phyloP scores from a whole-genome alignment of 176 grass and related monocot genomes.

The Pharus latifolius region DNA sequence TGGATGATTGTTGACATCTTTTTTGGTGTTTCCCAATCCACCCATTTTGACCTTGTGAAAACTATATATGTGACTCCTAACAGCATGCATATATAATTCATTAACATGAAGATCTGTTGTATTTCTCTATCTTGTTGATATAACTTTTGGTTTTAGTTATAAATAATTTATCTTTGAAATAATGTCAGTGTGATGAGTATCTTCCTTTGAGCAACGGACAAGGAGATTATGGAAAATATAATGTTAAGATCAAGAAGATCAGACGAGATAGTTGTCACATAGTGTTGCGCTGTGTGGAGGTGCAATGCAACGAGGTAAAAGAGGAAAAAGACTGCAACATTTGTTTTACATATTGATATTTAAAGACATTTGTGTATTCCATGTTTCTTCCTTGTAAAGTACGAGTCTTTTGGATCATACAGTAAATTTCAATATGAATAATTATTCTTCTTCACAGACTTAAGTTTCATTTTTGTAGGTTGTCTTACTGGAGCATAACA shows the following conservation, averaged over 20 bases:
- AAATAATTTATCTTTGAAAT: neutral
- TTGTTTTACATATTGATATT: too few relatives aligned
- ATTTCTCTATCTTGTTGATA: neutral
- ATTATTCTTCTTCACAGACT: neutral
- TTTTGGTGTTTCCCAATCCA: too few relatives aligned
- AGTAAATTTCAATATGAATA: neutral
- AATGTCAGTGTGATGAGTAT: conserved; percentile 77
- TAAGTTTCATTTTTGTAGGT: neutral
- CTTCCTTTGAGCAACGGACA: conserved; percentile 34
- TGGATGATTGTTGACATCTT: too few relatives aligned
- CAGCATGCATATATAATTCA: too few relatives aligned
- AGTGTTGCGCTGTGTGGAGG: conserved; percentile 53
- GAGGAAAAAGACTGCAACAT: neutral
- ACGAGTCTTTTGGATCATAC: neutral
- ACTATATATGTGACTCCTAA: too few relatives aligned
- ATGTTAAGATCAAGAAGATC: conserved; percentile 22
- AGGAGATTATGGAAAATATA: conserved; percentile 59
- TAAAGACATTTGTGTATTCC: too few relatives aligned
- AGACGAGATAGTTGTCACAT: conserved; percentile 19
- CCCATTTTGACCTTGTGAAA: neutral
- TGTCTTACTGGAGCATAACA: neutral
- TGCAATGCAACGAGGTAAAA: conserved; percentile 55
- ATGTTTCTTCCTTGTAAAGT: too few relatives aligned
- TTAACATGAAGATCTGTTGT: neutral
- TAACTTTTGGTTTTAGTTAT: neutral